Evolutionary conservation across 495 filamentous ascomycete genomes (phyloP).

Genomic region (Hyaloscypha finlandica): DNA sequence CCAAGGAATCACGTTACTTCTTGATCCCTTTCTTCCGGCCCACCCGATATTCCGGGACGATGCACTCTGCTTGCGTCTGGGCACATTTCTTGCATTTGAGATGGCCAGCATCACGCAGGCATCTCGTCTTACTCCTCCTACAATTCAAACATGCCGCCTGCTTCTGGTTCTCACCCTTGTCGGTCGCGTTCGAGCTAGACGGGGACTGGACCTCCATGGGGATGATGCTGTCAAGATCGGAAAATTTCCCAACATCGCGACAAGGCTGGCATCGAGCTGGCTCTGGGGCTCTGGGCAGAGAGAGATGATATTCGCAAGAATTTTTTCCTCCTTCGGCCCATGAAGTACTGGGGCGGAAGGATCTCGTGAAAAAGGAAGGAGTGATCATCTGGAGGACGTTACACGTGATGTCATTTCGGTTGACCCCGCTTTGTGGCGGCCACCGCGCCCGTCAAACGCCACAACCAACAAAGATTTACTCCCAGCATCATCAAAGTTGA

Average conservation of each 20-base stretch:
- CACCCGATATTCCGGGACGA: constrained; percentile 67
- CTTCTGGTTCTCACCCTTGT: constrained; percentile 34
- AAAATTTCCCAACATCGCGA: constrained; percentile 4
- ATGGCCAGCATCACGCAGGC: constrained; percentile 52
- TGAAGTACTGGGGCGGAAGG: not conserved
- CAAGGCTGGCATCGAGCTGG: not conserved
- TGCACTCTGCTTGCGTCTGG: constrained; percentile 57
- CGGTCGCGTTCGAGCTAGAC: constrained; percentile 25
- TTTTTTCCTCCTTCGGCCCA: not conserved
- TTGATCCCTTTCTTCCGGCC: constrained; percentile 75
- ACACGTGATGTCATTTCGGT: constrained; percentile 3
- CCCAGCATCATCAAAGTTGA: not conserved
- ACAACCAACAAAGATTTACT: not conserved
- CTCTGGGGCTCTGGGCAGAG: not conserved
- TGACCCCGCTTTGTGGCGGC: constrained; percentile 1
- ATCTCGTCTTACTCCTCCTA: constrained; percentile 68
- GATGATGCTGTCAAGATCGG: constrained; percentile 2
- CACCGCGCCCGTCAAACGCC: not conserved
- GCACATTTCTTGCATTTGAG: constrained; percentile 63
- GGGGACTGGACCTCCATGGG: constrained; percentile 29
- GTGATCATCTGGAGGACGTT: not conserved
- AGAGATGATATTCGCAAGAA: not conserved
- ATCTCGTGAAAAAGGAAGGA: not conserved
- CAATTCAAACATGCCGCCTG: constrained; percentile 70
- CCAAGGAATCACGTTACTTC: constrained; percentile 53